phyloP scores from a whole-genome alignment of 208 protist species.

The Zelonia costaricensis region DNA sequence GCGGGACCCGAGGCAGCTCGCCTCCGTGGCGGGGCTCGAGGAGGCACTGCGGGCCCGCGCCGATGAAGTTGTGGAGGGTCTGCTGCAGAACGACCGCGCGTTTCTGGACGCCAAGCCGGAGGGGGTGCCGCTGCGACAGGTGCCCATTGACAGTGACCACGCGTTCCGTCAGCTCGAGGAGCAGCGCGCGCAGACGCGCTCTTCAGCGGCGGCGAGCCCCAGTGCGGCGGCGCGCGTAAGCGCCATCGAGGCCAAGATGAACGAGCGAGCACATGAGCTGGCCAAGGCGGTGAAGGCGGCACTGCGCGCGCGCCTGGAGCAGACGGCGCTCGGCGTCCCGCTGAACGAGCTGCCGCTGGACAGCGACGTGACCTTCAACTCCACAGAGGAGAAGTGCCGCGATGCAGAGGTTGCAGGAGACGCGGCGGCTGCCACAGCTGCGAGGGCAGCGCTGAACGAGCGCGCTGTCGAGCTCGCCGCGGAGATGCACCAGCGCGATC shows the following conservation, averaged over 20 bases:
- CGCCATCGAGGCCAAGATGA: conserved; percentile 58
- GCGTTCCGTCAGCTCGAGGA: conserved; percentile 53
- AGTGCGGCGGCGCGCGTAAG: conserved; percentile 18
- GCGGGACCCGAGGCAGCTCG: conserved; percentile 21
- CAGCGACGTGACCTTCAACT: conserved; percentile 41
- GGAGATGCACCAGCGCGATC: conserved; percentile 38
- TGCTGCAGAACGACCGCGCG: conserved; percentile 44
- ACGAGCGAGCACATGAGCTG: conserved; percentile 49
- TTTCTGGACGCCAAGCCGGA: conserved; percentile 51
- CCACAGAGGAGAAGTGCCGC: conserved; percentile 45
- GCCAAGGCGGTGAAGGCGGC: conserved; percentile 45
- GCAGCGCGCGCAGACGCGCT: conserved; percentile 44
- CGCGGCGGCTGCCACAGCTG: not conserved
- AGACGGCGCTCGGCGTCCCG: conserved; percentile 51
- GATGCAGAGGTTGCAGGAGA: conserved; percentile 37
- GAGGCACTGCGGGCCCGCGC: conserved; percentile 50
- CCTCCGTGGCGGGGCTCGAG: conserved; percentile 26
- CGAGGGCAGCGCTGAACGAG: conserved; percentile 45
- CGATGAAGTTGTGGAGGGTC: conserved; percentile 31
- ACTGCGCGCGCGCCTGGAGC: conserved; percentile 45
- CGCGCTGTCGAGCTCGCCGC: conserved; percentile 49
- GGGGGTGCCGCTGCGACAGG: conserved; percentile 53
- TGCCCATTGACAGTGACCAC: conserved; percentile 50
- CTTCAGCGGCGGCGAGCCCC: conserved; percentile 15
- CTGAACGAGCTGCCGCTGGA: conserved; percentile 54